These are phyloP conservation scores for Chlamydomonas sp. DNA, from an alignment of 139 green algal genomes.

Conservation along the genomic window DNA sequence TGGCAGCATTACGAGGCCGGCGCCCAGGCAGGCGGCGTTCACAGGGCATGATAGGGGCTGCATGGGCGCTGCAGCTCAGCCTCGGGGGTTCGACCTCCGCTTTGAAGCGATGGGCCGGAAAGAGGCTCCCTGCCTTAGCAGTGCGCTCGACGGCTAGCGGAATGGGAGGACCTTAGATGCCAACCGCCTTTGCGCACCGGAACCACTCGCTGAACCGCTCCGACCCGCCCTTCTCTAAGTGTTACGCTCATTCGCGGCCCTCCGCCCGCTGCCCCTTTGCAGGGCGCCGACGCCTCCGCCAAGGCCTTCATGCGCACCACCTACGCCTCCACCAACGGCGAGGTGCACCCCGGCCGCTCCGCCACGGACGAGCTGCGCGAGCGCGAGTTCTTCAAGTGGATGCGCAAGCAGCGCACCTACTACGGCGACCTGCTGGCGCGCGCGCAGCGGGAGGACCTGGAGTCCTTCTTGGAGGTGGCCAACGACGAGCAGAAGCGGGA, in stretches of 20 bases:
- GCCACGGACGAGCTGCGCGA: slow-evolving; percentile 7
- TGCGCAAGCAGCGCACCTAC: slow-evolving; percentile 44
- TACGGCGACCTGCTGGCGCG: slow-evolving; percentile 43
- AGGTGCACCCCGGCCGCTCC: slow-evolving; percentile 16
- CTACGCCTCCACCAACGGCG: slow-evolving; percentile 46
- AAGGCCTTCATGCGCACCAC: slow-evolving; percentile 29
- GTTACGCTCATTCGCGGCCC: not conserved
- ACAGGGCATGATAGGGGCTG: not conserved
- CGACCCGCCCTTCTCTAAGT: not conserved
- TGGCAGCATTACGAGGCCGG: too few relatives aligned
- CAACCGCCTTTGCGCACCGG: too few relatives aligned
- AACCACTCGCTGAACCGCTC: not conserved
- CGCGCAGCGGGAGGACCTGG: slow-evolving; percentile 28
- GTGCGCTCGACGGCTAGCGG: too few relatives aligned
- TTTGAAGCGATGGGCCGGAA: too few relatives aligned
- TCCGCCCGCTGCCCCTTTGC: not conserved
- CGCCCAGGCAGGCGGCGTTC: not conserved
- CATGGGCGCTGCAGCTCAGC: too few relatives aligned
- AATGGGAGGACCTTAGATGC: too few relatives aligned
- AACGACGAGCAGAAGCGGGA: slow-evolving; percentile 40
- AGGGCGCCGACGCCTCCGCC: not conserved
- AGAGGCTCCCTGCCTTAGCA: too few relatives aligned
- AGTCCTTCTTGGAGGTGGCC: slow-evolving; percentile 7
- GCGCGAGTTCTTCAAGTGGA: slow-evolving; percentile 41
- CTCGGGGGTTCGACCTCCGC: too few relatives aligned